Conservation (phyloP, 2,329 filamentous ascomycete genomes). For the Penicillium sp. region DNA sequence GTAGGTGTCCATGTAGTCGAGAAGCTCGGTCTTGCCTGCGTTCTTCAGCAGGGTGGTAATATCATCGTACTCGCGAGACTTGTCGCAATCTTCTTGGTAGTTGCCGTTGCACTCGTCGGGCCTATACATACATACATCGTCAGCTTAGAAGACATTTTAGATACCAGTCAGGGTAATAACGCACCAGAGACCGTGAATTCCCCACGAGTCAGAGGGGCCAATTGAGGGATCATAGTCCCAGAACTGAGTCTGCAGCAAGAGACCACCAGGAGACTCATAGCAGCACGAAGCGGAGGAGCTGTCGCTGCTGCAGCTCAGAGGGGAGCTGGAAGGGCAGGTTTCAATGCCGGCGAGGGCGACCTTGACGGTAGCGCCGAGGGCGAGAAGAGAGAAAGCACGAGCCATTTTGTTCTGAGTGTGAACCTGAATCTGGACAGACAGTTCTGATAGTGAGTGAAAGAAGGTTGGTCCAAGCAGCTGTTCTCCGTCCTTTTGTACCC, state of each 20-base stretch:
- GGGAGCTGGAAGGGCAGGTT: slow-evolving; percentile 50
- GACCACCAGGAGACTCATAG: slow-evolving; percentile 56
- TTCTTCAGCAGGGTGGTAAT: slow-evolving; percentile 53
- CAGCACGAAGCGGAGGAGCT: slow-evolving; percentile 50
- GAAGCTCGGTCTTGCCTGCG: slow-evolving; percentile 47
- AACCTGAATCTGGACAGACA: neutral
- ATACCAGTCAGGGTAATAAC: slow-evolving; percentile 10
- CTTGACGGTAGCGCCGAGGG: slow-evolving; percentile 9
- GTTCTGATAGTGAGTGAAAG: no score
- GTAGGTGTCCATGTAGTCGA: slow-evolving; percentile 57
- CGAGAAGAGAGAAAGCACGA: slow-evolving; percentile 5
- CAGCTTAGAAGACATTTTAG: neutral
- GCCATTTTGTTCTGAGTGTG: neutral
- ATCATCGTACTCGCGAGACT: slow-evolving; percentile 52
- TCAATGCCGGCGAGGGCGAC: slow-evolving; percentile 23
- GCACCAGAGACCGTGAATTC: slow-evolving; percentile 55
- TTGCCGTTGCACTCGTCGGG: slow-evolving; percentile 55
- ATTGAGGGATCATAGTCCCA: slow-evolving; percentile 56
- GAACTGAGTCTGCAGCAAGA: slow-evolving; percentile 57
- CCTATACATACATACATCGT: slow-evolving; percentile 23
- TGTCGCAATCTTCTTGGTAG: slow-evolving; percentile 55
- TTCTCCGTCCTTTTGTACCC: neutral
- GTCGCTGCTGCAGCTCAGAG: slow-evolving; percentile 44
- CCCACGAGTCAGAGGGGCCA: slow-evolving; percentile 55
- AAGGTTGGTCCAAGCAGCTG: no score